Conservation (phyloP, 2,329 filamentous ascomycete species). For the Nakataea oryzae region DNA sequence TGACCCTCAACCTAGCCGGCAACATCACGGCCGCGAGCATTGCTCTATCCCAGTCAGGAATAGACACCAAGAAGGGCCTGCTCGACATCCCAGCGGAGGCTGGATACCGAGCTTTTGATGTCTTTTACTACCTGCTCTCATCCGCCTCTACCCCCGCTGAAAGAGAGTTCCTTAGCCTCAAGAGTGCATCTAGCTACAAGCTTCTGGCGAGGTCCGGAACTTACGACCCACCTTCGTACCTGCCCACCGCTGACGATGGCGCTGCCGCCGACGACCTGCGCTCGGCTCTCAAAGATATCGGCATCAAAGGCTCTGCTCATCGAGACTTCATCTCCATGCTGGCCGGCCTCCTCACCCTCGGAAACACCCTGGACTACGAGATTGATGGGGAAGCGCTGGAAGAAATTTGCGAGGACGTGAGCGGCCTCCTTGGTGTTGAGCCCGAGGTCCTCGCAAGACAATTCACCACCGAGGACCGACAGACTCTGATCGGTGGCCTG, state of each 20-base stretch:
- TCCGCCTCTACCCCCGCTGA: constrained; percentile 84
- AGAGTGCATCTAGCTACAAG: constrained; percentile 64
- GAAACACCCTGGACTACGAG: constrained; percentile 77
- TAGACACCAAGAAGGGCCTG: constrained; percentile 73
- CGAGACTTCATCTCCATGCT: constrained; percentile 78
- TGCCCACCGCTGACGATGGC: constrained; percentile 85
- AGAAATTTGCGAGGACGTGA: constrained; percentile 79
- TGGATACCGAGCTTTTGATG: constrained; percentile 89
- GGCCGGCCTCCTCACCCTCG: constrained; percentile 80
- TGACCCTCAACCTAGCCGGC: constrained; percentile 73
- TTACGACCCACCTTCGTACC: constrained; percentile 75
- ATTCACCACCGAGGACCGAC: constrained; percentile 75
- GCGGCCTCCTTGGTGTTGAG: constrained; percentile 75
- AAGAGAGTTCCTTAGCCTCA: constrained; percentile 76
- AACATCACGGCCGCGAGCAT: constrained; percentile 66
- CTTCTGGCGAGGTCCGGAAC: constrained; percentile 76
- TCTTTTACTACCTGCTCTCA: constrained; percentile 93
- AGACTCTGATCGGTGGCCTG: constrained; percentile 70
- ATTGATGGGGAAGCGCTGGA: constrained; percentile 79
- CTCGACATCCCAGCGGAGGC: constrained; percentile 68
- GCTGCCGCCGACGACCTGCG: constrained; percentile 92
- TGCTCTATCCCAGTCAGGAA: constrained; percentile 74
- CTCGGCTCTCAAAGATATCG: constrained; percentile 75
- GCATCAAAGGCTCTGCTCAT: constrained; percentile 79
- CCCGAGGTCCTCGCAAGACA: constrained; percentile 70